Conservation (phyloP, 192 early-diverging fungal genomes). For the Fimicolochytrium jonesii region DNA sequence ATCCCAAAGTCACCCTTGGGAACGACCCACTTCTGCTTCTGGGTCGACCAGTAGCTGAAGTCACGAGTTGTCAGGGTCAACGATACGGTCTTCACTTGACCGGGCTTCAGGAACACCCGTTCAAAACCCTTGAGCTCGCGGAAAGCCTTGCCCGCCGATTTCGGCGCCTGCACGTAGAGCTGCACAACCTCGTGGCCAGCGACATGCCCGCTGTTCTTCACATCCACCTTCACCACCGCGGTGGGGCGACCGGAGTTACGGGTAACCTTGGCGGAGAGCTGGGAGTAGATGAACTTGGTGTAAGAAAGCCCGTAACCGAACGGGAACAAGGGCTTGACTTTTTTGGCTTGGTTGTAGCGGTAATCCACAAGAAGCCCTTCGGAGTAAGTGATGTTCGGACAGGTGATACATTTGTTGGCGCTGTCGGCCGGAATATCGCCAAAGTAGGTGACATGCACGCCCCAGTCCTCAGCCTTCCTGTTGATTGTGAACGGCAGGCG, state of each 20-base stretch:
- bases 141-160: conserved; percentile 18
- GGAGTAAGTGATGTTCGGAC: conserved; percentile 39
- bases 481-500: conserved; percentile 62
- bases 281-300: conserved; percentile 50
- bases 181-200: conserved; percentile 44
- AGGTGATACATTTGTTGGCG: background rate
- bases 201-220: conserved; percentile 36
- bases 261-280: conserved; percentile 5
- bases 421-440: background rate
- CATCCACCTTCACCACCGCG: conserved; percentile 17
- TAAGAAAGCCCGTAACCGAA: conserved; percentile 68
- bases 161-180: conserved; percentile 38
- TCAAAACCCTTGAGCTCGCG: conserved; percentile 39
- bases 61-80: too few species aligned
- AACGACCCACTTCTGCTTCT: too few species aligned
- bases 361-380: conserved; percentile 59
- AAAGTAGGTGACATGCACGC: conserved; percentile 20
- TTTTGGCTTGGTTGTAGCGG: conserved; percentile 40
- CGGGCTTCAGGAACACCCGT: conserved; percentile 33
- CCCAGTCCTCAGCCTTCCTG: conserved; percentile 40
- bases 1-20: too few species aligned
- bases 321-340: conserved; percentile 44
- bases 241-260: background rate
- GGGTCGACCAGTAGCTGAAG: too few species aligned
- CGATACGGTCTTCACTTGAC: too few species aligned